Percentiles rank a stretch among this genome's conserved stretches.
Conservation (phyloP, 495 filamentous ascomycete species). For the Lophium mytilinum region DNA sequence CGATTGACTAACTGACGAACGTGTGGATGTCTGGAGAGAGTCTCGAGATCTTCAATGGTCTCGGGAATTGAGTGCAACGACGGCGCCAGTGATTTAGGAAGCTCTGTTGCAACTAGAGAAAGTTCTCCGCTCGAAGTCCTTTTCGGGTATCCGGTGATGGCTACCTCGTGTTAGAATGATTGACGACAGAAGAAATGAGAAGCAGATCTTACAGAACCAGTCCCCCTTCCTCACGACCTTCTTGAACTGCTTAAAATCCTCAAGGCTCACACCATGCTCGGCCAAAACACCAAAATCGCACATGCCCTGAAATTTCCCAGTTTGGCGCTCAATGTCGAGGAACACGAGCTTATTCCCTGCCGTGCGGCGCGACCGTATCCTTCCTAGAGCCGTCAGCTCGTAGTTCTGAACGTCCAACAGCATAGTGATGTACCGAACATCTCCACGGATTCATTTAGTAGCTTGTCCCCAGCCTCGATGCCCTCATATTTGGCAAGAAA, state of each 20-base stretch:
- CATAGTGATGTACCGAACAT: constrained; percentile 6
- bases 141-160: constrained; percentile 60
- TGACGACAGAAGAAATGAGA: background rate
- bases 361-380: constrained; percentile 51
- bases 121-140: constrained; percentile 69
- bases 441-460: background rate
- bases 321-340: constrained; percentile 66
- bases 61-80: constrained; percentile 67
- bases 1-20: constrained; percentile 73
- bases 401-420: no score
- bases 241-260: constrained; percentile 52
- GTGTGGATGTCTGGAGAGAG: constrained; percentile 59
- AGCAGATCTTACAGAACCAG: constrained; percentile 56
- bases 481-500: constrained; percentile 17
- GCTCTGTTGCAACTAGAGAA: constrained; percentile 55
- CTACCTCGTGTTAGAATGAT: constrained; percentile 7
- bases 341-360: constrained; percentile 71
- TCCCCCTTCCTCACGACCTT: constrained; percentile 62
- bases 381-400: constrained; percentile 44
- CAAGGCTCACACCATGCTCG: constrained; percentile 28
- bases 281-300: constrained; percentile 54
- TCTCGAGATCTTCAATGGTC: constrained; percentile 55
- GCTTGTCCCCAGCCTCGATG: constrained; percentile 2
- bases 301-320: constrained; percentile 59
- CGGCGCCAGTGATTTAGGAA: constrained; percentile 67